A percentile compares a stretch with the other conserved stretches of the same genome.
These are phyloP conservation scores for Venturia pyrina DNA, from an alignment of 2,329 filamentous ascomycete species.

Conservation along the genomic window DNA sequence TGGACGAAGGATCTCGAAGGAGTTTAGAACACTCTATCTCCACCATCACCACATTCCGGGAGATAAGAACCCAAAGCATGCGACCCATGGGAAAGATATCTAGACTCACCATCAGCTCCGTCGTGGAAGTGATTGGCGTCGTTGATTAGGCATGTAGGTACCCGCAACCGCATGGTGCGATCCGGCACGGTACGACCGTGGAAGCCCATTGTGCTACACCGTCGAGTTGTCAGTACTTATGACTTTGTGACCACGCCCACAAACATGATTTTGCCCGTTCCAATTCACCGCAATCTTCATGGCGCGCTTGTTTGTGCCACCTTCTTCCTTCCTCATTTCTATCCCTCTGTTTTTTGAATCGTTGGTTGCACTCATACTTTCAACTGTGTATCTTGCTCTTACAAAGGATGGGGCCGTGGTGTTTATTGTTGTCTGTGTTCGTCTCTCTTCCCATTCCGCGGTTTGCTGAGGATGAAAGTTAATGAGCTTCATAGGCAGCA, in stretches of 20 bases:
- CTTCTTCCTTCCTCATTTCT: not conserved
- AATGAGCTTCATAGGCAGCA: not conserved
- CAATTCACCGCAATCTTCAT: not conserved
- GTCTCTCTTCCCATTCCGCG: not conserved
- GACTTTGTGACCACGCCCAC: not conserved
- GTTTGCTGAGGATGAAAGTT: not conserved
- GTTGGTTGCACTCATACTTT: not conserved
- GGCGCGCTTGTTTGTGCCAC: not conserved
- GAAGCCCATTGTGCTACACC: not conserved
- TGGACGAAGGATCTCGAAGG: not conserved
- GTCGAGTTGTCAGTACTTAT: not conserved
- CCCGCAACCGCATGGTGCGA: not conserved
- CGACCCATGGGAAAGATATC: not conserved
- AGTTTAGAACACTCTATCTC: not conserved
- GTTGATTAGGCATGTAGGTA: slow-evolving; percentile 1
- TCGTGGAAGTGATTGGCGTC: not conserved
- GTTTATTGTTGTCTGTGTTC: not conserved
- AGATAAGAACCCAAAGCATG: not conserved
- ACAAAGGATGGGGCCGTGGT: not conserved
- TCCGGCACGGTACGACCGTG: not conserved
- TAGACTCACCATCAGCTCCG: not conserved
- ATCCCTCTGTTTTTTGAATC: not conserved
- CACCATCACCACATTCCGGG: not conserved
- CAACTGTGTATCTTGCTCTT: not conserved
- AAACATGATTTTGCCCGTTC: not conserved